Conservation (phyloP, 2,329 filamentous ascomycete genomes). For the Claviceps quebecensis region DNA sequence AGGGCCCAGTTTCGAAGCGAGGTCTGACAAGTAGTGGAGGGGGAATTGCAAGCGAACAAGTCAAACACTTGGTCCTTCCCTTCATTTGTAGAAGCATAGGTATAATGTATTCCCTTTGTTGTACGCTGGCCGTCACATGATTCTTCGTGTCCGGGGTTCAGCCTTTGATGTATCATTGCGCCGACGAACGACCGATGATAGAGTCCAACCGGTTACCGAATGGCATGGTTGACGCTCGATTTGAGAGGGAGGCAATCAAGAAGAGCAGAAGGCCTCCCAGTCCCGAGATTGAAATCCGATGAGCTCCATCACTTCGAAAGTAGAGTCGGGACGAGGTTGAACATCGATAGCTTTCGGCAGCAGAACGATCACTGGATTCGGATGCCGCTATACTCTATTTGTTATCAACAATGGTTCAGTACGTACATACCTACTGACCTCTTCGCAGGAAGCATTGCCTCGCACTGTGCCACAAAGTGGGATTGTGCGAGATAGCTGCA, state of each 20-base stretch:
- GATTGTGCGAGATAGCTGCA: background rate
- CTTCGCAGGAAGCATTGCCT: background rate
- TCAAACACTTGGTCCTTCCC: background rate
- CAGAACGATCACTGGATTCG: no score
- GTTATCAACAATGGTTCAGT: no score
- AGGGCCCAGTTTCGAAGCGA: background rate
- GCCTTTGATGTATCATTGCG: background rate
- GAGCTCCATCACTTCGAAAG: no score
- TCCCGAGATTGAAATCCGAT: no score
- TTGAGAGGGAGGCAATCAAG: background rate
- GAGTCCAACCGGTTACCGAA: no score
- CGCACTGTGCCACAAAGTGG: background rate
- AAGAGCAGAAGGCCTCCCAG: background rate
- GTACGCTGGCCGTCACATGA: background rate
- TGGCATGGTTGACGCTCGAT: no score
- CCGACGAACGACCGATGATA: conserved; percentile 3
- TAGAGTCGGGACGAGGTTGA: no score
- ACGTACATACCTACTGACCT: no score
- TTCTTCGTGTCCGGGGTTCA: background rate
- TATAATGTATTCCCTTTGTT: background rate
- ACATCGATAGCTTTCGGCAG: no score
- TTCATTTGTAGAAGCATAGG: background rate
- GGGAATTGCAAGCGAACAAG: no score
- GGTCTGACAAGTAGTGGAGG: background rate
- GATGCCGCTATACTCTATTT: no score